Evolutionary conservation across 495 filamentous ascomycete genomes (phyloP).

Genomic region (Penicillium malachiteum): DNA sequence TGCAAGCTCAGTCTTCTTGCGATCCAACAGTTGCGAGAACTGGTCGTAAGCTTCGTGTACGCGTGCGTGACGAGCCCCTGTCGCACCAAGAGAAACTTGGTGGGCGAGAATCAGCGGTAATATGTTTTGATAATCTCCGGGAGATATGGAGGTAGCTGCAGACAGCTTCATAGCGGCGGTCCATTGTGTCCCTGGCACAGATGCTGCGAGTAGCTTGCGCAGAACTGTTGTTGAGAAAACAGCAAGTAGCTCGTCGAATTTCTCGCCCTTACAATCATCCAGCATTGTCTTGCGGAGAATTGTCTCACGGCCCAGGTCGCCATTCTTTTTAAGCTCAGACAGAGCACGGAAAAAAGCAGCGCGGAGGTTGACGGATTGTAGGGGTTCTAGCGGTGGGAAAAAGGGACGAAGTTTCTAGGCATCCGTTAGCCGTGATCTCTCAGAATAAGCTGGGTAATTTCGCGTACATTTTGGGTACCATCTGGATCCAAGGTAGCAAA

Average conservation of each 20-base stretch:
- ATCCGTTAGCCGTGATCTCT: not conserved
- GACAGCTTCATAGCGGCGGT: conserved; percentile 59
- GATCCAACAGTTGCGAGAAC: conserved; percentile 59
- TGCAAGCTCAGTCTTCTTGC: conserved; percentile 48
- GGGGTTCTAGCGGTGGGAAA: conserved; percentile 81
- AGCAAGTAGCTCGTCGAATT: conserved; percentile 75
- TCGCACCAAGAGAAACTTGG: conserved; percentile 57
- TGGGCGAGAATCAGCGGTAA: conserved; percentile 71
- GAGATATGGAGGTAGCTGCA: conserved; percentile 57
- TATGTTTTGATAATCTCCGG: conserved; percentile 58
- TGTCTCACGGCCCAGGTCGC: conserved; percentile 71
- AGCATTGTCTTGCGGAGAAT: conserved; percentile 86
- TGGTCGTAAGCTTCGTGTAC: conserved; percentile 54
- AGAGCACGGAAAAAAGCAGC: conserved; percentile 77
- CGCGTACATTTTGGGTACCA: conserved; percentile 64
- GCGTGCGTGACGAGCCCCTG: conserved; percentile 39
- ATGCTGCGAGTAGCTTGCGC: conserved; percentile 59
- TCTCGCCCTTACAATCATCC: conserved; percentile 85
- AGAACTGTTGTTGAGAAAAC: conserved; percentile 78
- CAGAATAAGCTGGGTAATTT: not conserved
- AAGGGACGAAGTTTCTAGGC: conserved; percentile 80
- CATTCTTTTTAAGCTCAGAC: conserved; percentile 82
- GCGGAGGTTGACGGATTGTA: conserved; percentile 86
- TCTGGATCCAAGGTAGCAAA: conserved; percentile 79
- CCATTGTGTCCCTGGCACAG: conserved; percentile 28